phyloP scores from a whole-genome alignment of 176 grass and related monocot species.

The Chrysopogon serrulatus region DNA sequence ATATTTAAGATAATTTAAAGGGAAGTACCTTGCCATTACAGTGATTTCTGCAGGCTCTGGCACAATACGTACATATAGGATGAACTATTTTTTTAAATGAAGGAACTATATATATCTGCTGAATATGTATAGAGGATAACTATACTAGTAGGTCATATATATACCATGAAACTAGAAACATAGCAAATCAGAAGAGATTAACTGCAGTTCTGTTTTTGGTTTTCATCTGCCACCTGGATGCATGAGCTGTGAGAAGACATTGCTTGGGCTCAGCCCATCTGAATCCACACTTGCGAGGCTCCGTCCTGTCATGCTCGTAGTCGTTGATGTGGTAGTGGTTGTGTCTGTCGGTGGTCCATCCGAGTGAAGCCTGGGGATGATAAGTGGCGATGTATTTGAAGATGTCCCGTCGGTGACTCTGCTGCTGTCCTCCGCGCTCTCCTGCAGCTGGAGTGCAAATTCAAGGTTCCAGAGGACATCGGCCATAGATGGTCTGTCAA shows the following conservation, averaged over 20 bases:
- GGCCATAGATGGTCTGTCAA: background rate
- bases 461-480: background rate
- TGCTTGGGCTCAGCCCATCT: background rate
- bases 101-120: background rate
- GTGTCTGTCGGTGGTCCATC: background rate
- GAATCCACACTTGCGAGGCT: background rate
- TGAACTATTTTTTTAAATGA: background rate
- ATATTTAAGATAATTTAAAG: background rate
- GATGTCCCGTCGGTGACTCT: background rate
- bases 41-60: background rate
- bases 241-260: background rate
- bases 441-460: background rate
- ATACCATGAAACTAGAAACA: background rate
- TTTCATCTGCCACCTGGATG: background rate
- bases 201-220: background rate
- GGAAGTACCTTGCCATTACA: background rate
- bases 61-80: background rate
- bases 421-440: background rate
- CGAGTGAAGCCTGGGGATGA: background rate
- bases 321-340: background rate
- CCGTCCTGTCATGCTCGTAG: background rate
- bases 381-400: background rate
- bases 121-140: background rate
- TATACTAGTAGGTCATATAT: background rate
- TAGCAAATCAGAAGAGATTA: background rate